Percentiles rank a stretch among this genome's conserved stretches.
phyloP scores from a whole-genome alignment of 2,329 filamentous ascomycete genomes.

The Sporothrix mexicana region DNA sequence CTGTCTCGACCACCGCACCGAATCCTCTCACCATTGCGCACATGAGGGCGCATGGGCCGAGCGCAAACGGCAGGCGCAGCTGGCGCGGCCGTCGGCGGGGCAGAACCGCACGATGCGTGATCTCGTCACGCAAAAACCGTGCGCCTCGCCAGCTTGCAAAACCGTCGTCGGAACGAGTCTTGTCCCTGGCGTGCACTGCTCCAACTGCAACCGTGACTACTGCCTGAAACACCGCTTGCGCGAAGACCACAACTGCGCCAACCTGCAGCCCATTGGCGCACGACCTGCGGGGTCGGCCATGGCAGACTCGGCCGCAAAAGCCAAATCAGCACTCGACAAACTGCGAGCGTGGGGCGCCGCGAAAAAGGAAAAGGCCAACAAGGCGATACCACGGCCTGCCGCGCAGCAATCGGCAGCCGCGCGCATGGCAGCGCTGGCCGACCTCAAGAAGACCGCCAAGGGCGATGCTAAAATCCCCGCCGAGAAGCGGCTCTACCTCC shows the following conservation, averaged over 20 bases:
- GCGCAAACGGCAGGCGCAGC: constrained; percentile 60
- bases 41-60: constrained; percentile 67
- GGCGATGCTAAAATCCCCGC: constrained; percentile 80
- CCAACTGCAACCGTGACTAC: constrained; percentile 73
- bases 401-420: constrained; percentile 59
- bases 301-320: constrained; percentile 65
- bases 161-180: constrained; percentile 72
- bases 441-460: constrained; percentile 85
- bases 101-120: constrained; percentile 61
- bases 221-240: constrained; percentile 77
- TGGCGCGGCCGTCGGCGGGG: constrained; percentile 60
- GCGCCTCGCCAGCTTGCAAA: constrained; percentile 70
- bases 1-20: constrained; percentile 92
- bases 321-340: constrained; percentile 74
- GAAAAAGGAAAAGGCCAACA: constrained; percentile 68
- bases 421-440: constrained; percentile 72
- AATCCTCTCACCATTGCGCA: constrained; percentile 75
- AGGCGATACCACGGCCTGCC: constrained; percentile 64
- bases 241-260: constrained; percentile 85
- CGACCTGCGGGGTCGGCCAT: constrained; percentile 44
- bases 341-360: constrained; percentile 80
- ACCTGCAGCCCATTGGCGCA: constrained; percentile 66
- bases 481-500: constrained; percentile 88
- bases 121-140: constrained; percentile 67
- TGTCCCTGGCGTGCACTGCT: constrained; percentile 72